Percentiles rank a stretch among this genome's conserved stretches.
These are phyloP conservation scores for Coemansia sp. DNA, from an alignment of 192 early-diverging fungal species.

Conservation along the genomic window DNA sequence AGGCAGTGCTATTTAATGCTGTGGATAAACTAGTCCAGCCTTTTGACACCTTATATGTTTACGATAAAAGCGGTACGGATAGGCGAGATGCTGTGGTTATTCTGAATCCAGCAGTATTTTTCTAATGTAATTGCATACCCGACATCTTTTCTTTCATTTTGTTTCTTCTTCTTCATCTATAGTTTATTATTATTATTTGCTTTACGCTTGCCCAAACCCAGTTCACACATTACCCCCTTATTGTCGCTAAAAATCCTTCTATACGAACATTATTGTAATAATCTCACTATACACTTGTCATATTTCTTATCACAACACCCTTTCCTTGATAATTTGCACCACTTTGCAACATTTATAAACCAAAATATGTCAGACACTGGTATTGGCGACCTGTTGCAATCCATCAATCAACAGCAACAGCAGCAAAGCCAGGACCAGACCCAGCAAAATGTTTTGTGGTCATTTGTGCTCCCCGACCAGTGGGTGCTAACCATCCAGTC, in stretches of 20 bases:
- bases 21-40: too few species aligned
- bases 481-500: slow-evolving; percentile 30
- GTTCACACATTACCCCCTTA: too few species aligned
- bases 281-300: too few species aligned
- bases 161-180: neutral
- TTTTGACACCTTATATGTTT: neutral
- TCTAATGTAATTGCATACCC: neutral
- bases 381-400: neutral
- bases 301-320: neutral
- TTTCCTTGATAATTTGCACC: neutral
- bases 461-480: slow-evolving; percentile 33
- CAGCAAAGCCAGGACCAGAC: neutral
- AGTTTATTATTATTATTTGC: too few species aligned
- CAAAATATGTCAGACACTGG: neutral
- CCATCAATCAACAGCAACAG: neutral
- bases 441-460: slow-evolving; percentile 1
- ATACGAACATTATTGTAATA: too few species aligned
- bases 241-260: too few species aligned
- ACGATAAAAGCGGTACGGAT: neutral
- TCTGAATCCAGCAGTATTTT: neutral
- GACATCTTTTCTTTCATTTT: neutral
- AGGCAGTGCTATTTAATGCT: too few species aligned
- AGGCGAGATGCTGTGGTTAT: neutral
- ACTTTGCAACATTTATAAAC: neutral
- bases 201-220: too few species aligned